Percentiles rank a stretch among this genome's conserved stretches.
phyloP scores from a whole-genome alignment of 2,329 filamentous ascomycete genomes.

The Coleophoma eucalyptorum region DNA sequence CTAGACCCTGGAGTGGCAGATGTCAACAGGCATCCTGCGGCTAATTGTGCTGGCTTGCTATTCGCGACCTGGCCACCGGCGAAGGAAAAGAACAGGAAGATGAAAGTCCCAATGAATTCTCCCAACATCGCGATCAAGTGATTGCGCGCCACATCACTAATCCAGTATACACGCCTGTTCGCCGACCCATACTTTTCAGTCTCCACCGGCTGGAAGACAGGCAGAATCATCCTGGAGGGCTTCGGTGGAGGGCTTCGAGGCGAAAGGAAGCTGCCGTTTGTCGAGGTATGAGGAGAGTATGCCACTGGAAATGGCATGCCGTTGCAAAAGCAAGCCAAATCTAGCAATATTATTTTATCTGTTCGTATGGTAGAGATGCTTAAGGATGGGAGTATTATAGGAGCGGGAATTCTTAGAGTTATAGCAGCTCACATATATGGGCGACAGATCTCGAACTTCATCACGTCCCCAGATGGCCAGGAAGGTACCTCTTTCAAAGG shows the following conservation, averaged over 20 bases:
- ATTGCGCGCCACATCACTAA: conserved; percentile 1
- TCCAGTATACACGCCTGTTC: background rate
- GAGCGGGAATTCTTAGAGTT: background rate
- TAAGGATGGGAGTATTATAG: no score
- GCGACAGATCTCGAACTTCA: background rate
- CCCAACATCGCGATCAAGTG: conserved; percentile 36
- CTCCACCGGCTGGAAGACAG: background rate
- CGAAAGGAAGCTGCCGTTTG: background rate
- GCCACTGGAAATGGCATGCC: background rate
- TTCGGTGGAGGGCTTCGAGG: background rate
- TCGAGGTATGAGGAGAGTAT: background rate
- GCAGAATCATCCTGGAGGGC: background rate
- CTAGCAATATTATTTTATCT: no score
- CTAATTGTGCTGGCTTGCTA: conserved; percentile 3
- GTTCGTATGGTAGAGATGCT: no score
- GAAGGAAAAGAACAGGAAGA: conserved; percentile 23
- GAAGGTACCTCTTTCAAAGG: background rate
- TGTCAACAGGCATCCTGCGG: background rate
- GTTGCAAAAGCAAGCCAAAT: no score
- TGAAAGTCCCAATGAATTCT: conserved; percentile 46
- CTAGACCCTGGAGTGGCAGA: conserved; percentile 16
- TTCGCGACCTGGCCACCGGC: conserved; percentile 14
- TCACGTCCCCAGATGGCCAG: background rate
- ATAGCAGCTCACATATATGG: background rate
- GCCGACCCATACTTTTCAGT: background rate